phyloP scores from a whole-genome alignment of 2,329 filamentous ascomycete genomes.

The Colletotrichum cereale region DNA sequence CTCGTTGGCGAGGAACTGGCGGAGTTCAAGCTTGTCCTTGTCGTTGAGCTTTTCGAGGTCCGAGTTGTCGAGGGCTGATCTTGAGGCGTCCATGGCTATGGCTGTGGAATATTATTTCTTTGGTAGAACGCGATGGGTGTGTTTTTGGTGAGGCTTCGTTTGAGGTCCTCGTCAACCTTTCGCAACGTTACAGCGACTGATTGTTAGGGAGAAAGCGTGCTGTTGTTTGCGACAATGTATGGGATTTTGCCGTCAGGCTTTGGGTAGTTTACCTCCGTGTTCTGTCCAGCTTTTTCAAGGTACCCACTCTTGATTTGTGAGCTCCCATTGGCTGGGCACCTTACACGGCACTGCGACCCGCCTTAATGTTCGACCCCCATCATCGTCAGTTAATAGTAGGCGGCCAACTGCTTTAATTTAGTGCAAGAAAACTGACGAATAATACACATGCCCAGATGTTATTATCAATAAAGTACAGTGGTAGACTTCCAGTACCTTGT shows the following conservation, averaged over 20 bases:
- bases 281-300: slow-evolving; percentile 18
- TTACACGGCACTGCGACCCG: neutral
- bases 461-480: neutral
- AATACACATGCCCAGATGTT: neutral
- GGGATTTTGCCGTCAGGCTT: neutral
- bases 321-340: slow-evolving; percentile 4
- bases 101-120: neutral
- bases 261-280: neutral
- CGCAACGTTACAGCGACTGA: neutral
- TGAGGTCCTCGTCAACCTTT: neutral
- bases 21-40: slow-evolving; percentile 87
- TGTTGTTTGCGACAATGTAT: neutral
- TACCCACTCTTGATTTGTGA: slow-evolving; percentile 4
- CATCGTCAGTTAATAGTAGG: neutral
- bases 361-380: neutral
- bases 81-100: slow-evolving; percentile 51
- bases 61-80: slow-evolving; percentile 60
- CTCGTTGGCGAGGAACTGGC: slow-evolving; percentile 87
- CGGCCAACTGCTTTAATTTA: neutral
- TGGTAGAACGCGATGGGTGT: neutral
- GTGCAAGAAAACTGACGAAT: neutral
- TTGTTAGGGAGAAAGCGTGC: neutral
- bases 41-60: slow-evolving; percentile 83
- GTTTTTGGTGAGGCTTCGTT: too few species aligned
- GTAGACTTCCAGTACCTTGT: neutral